Evolutionary conservation across 2,329 filamentous ascomycete species (phyloP), one percentile per base, ranked within the genome.

Genomic region (Sporothrix mexicana): DNA sequence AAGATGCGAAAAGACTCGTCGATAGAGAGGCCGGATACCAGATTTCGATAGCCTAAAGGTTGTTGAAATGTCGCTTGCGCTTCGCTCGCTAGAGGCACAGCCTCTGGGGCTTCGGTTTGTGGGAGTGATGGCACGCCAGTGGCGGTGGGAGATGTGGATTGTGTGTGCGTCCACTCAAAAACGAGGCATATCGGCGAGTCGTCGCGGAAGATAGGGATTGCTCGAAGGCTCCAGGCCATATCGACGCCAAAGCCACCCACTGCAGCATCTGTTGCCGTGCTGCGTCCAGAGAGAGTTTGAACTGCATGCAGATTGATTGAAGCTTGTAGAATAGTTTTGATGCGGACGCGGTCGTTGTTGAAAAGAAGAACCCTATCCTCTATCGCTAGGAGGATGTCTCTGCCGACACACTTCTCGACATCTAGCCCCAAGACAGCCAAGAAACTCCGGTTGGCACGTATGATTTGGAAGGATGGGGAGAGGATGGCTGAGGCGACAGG

Each of bases 1-100:
- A 92, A 81, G 53, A 90, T 87, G n/a, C 87, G 86, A 77, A 90
- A 90, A 4, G 84, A 85, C 76, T 88, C 86, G 76, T 75, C 73
- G 2, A 30, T 30, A 13, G 74, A 59, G 8, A 73, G 55, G n/a
- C 69, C 51, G 41, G 69, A 59, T 6, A 51, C n/a, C 17, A 64
- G 30, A 13, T 51, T 23, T 7, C 30, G 49, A 10, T 51, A 4
- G 6, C 15, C 5, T 4, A 7, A 12, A 23, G 45, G 43, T 23
- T 49, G 53, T 2, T 68, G 15, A 17, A n/a, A 53, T 36, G 45
- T 20, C 17, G 30, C 47, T 9, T 45, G 45, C 1, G 69, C 20
- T 15, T 45, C 36, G 47, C 13, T 36, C 3, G 64, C 64, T 2
- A 67, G 23, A 67, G 64, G 64, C 45, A 51, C 23, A 20, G 13